Evolutionary conservation across 2,329 filamentous ascomycete genomes (phyloP), one percentile per base, ranked within the genome.

Genomic region (Botrytis sinoallii): DNA sequence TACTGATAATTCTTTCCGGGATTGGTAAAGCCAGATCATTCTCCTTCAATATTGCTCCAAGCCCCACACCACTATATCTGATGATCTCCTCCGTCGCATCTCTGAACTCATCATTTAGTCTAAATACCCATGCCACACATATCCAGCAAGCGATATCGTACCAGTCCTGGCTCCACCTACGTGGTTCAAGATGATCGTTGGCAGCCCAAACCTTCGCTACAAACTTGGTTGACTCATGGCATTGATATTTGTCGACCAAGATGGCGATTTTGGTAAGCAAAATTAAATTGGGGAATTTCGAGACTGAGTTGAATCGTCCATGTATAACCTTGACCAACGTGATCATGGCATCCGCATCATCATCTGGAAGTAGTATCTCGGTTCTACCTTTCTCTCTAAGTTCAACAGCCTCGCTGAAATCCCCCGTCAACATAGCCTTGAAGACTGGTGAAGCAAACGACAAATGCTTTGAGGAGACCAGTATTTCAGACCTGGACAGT

Each of bases 401-500:
- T 59, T 42, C 60, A 6, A 32, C 25, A 38, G 60, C 61, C n/a
- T 72, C 61, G 2, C 18, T 48, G 8, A 60, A 72, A 5, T 22
- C 20, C 1, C 52, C 61, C 4, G 46, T 25, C n/a, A 72, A 57
- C 70, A 72, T 67, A 35, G 70, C 70, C 12, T 72, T 72, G 22
- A 67, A 72, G 0, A 66, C 48, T 35, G 46, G 52, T n/a, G 70
- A 72, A 16, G 70, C 70, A 60, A 72, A 48, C 32, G 29, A 35
- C 70, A 72, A 46, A 38, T 72, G 70, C 22, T 67, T 67, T 29
- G 70, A 67, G 3, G 70, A 72, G 32, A 66, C 48, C 6, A 72
- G 7, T 25, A 68, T 1, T 16, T 7, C 4, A 25, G 8, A 18
- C 25, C 10, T 55, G 2, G 22, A 29, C 7, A 5, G 14, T 22